These are phyloP conservation scores for Syzygium aromaticum DNA, from an alignment of 345 rosid genomes.

Conservation along the genomic window DNA sequence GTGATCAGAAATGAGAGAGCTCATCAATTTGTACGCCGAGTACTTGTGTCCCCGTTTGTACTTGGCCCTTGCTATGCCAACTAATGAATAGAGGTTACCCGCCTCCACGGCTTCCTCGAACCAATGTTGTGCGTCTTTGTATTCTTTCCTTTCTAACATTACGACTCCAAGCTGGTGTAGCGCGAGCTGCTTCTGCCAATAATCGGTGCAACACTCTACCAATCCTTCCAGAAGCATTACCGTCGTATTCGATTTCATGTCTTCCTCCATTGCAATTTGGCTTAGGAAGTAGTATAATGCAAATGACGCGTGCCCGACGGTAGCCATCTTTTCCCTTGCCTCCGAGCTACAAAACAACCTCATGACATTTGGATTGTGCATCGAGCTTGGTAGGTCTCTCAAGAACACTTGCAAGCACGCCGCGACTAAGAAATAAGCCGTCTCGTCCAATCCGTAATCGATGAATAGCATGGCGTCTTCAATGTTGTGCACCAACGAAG, in stretches of 20 bases:
- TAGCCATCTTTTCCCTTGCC: slow-evolving; percentile 52
- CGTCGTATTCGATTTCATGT: slow-evolving; percentile 76
- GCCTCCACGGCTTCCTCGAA: slow-evolving; percentile 60
- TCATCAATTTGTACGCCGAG: slow-evolving; percentile 76
- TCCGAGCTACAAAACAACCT: slow-evolving; percentile 54
- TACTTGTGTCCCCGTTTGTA: slow-evolving; percentile 84
- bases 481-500: slow-evolving; percentile 42
- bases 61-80: slow-evolving; percentile 84
- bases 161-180: slow-evolving; percentile 80
- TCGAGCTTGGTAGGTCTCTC: slow-evolving; percentile 65
- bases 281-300: slow-evolving; percentile 66
- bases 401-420: slow-evolving; percentile 85
- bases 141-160: slow-evolving; percentile 86
- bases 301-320: slow-evolving; percentile 76
- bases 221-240: slow-evolving; percentile 87
- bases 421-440: slow-evolving; percentile 65
- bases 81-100: slow-evolving; percentile 66
- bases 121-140: slow-evolving; percentile 81
- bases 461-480: slow-evolving; percentile 63
- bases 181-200: slow-evolving; percentile 84
- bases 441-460: slow-evolving; percentile 78
- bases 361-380: slow-evolving; percentile 56
- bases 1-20: slow-evolving; percentile 47
- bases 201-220: slow-evolving; percentile 51
- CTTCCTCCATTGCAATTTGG: slow-evolving; percentile 74